phyloP scores from a whole-genome alignment of 148 eudicot species.

The Chenopodium album region DNA sequence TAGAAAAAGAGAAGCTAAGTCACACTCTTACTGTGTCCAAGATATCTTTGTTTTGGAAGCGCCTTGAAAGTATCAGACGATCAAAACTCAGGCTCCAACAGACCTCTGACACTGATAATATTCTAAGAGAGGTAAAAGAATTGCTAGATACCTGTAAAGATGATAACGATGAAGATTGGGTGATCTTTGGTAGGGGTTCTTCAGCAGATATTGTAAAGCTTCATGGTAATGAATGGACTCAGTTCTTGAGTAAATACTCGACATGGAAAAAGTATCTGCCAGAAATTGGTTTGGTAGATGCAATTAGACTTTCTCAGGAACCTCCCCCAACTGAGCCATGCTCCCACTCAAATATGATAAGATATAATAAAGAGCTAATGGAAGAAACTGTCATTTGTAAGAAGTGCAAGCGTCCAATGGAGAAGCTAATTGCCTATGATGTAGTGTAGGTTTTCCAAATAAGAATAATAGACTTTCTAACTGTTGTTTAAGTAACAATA shows the following conservation, averaged over 20 bases:
- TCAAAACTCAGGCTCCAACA: slow-evolving; percentile 34
- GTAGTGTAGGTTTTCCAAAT: not conserved
- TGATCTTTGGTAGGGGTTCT: slow-evolving; percentile 45
- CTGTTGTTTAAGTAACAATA: not conserved
- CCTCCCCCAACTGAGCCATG: slow-evolving; percentile 39
- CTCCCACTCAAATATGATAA: slow-evolving; percentile 32
- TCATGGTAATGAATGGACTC: slow-evolving; percentile 25
- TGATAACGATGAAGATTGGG: slow-evolving; percentile 44
- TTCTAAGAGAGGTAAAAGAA: slow-evolving; percentile 33
- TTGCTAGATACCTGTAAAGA: slow-evolving; percentile 32
- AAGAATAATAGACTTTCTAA: not conserved
- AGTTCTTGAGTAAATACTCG: slow-evolving; percentile 30
- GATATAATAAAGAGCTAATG: slow-evolving; percentile 37
- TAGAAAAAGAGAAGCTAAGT: slow-evolving; percentile 39
- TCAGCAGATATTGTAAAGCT: slow-evolving; percentile 45
- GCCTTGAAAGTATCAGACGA: slow-evolving; percentile 56
- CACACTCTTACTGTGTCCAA: slow-evolving; percentile 33
- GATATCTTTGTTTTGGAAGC: slow-evolving; percentile 52
- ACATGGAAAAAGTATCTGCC: slow-evolving; percentile 40
- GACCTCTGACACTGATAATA: slow-evolving; percentile 27
- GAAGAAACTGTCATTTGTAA: slow-evolving; percentile 39
- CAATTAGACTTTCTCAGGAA: slow-evolving; percentile 43
- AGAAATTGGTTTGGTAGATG: slow-evolving; percentile 43
- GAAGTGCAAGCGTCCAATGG: slow-evolving; percentile 44
- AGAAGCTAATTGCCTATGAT: slow-evolving; percentile 35